phyloP scores from a whole-genome alignment of 2,329 filamentous ascomycete species.

The Aspergillus fijiensis region DNA sequence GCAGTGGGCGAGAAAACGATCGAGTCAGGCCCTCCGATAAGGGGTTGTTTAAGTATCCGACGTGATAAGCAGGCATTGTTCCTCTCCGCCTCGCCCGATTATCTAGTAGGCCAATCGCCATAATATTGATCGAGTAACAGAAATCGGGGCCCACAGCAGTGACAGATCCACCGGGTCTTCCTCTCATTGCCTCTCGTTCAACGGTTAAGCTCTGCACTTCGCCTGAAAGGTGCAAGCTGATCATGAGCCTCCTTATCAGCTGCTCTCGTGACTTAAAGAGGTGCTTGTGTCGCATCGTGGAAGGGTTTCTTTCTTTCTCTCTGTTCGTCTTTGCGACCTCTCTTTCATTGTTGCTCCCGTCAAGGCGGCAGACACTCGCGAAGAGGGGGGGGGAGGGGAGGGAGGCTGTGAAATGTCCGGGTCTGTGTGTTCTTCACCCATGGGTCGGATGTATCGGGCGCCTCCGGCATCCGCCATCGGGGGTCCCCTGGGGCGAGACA shows the following conservation, averaged over 20 bases:
- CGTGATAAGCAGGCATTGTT: background rate
- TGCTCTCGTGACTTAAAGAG: conserved; percentile 1
- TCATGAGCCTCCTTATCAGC: conserved; percentile 12
- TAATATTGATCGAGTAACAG: conserved; percentile 18
- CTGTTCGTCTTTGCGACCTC: background rate
- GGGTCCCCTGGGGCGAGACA: conserved; percentile 8
- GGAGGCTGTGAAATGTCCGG: conserved; percentile 1
- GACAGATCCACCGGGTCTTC: background rate
- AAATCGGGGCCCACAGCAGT: conserved; percentile 11
- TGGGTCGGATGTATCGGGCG: conserved; percentile 25
- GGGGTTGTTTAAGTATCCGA: conserved; percentile 11
- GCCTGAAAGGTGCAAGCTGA: background rate
- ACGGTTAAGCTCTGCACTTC: background rate
- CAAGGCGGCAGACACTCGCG: conserved; percentile 9
- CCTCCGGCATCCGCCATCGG: conserved; percentile 29
- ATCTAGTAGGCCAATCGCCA: background rate
- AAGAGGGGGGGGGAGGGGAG: background rate
- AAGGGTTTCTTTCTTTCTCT: background rate
- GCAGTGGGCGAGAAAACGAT: conserved; percentile 3
- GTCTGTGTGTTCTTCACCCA: conserved; percentile 12
- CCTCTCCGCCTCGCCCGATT: background rate
- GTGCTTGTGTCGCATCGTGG: background rate
- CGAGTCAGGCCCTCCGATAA: conserved; percentile 6
- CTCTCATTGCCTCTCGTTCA: conserved; percentile 2
- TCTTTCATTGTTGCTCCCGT: conserved; percentile 27